Evolutionary conservation across 2,329 filamentous ascomycete genomes (phyloP), one percentile per base, ranked within the genome.

Genomic region (Capronia coronata): DNA sequence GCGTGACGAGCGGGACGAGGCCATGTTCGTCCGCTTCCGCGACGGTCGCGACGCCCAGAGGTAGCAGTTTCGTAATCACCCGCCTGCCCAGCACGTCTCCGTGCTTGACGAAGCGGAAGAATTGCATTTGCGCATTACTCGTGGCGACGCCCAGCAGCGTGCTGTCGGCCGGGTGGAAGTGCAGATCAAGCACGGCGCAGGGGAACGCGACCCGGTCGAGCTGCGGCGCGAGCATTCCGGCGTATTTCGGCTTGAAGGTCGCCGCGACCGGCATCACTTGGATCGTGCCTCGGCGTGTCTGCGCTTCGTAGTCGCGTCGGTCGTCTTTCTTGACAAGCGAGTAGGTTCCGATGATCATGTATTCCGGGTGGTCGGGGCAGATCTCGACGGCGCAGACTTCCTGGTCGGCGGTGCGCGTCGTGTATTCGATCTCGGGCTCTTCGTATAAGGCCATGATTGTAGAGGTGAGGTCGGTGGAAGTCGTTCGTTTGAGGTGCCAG

Each of bases 181-280:
- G 87, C 23, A 96, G 72, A 64, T 96, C 90, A 46, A 96, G 76
- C 22, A 96, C 77, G 4, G 87, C 90, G 45, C 82, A 87, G 18
- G 51, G 39, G 25, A 61, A 52, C n/a, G 46, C 47, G 5, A 59
- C 25, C 14, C 75, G 48, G 23, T 54, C 52, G 37, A 59, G 48
- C 6, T 43, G 43, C 9, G 56, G 56, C 1, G 46, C 40, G 2
- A 50, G 49, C 56, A 57, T 47, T 46, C 52, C 46, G 10, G 34
- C 43, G 16, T 52, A 54, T 42, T n/a, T 44, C 7, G 49, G 51
- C 22, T 32, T 35, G 35, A 48, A 54, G 6, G 32, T 34, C 18
- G 43, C 19, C 1, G 40, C 27, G 25, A 58, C 54, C 5, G 53
- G 49, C 44, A 55, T 38, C 23, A 59, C 43, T 27, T 57, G 51